Evolutionary conservation across 2,329 filamentous ascomycete species (phyloP).

Genomic region (Fusarium armeniacum): DNA sequence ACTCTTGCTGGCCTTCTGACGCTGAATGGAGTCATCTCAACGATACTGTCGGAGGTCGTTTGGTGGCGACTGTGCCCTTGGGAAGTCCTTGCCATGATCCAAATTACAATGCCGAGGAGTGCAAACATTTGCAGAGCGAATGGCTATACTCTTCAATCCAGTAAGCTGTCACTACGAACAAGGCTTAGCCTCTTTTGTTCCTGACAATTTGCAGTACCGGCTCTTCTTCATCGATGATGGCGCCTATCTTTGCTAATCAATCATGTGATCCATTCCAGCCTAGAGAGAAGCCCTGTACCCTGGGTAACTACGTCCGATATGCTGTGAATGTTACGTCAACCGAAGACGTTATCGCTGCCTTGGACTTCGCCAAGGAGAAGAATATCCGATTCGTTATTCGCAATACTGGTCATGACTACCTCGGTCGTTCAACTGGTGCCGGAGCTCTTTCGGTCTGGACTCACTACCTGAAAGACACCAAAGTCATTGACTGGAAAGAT

Average conservation of each 20-base stretch:
- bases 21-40: conserved; percentile 64
- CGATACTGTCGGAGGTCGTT: conserved; percentile 61
- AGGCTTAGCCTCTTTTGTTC: accelerated
- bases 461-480: conserved; percentile 58
- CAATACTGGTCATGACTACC: conserved; percentile 67
- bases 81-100: conserved; percentile 65
- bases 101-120: conserved; percentile 61
- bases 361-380: conserved; percentile 49
- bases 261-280: conserved; percentile 57
- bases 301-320: conserved; percentile 62
- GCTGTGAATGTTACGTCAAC: conserved; percentile 53
- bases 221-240: conserved; percentile 52
- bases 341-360: conserved; percentile 51
- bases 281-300: conserved; percentile 54
- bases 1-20: conserved; percentile 65
- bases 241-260: conserved; percentile 56
- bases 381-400: conserved; percentile 65
- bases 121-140: conserved; percentile 56
- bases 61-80: conserved; percentile 66
- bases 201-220: conserved; percentile 21
- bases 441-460: conserved; percentile 59
- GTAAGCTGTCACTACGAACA: too few species aligned
- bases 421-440: conserved; percentile 70
- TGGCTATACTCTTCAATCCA: conserved; percentile 64
- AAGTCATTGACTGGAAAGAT: conserved; percentile 57